These are phyloP conservation scores for Pichia manshurica DNA, from an alignment of 805 yeast genomes.

Conservation along the genomic window DNA sequence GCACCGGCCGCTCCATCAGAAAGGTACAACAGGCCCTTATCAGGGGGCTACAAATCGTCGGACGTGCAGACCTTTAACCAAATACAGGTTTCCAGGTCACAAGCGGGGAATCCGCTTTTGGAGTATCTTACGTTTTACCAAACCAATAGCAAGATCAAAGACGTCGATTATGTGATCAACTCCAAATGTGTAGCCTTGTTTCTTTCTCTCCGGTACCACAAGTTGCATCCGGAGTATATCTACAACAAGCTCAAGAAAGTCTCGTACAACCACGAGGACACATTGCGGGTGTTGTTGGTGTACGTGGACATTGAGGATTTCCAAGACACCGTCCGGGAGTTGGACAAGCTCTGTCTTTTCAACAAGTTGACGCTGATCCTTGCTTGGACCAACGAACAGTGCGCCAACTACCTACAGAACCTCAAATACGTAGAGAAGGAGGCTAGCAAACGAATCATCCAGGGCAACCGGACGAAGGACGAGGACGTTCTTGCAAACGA, in stretches of 20 bases:
- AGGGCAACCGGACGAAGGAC: slow-evolving; percentile 31
- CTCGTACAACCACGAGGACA: slow-evolving; percentile 19
- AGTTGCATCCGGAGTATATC: slow-evolving; percentile 70
- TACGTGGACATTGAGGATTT: slow-evolving; percentile 63
- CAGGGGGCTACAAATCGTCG: not conserved
- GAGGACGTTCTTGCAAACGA: slow-evolving; percentile 28
- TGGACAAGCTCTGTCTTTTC: slow-evolving; percentile 43
- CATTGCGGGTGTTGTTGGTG: slow-evolving; percentile 45
- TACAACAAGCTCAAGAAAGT: slow-evolving; percentile 45
- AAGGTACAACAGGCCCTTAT: not conserved
- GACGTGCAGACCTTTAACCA: slow-evolving; percentile 7
- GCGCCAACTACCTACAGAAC: slow-evolving; percentile 37
- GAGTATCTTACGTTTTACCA: slow-evolving; percentile 47
- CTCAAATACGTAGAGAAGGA: slow-evolving; percentile 31
- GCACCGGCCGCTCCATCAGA: not conserved
- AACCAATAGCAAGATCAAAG: slow-evolving; percentile 42
- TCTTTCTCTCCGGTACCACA: slow-evolving; percentile 65
- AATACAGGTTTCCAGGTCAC: slow-evolving; percentile 56
- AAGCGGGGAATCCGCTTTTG: slow-evolving; percentile 67
- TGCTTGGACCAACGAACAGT: slow-evolving; percentile 53
- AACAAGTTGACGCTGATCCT: slow-evolving; percentile 45
- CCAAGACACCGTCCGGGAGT: slow-evolving; percentile 41
- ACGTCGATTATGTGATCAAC: slow-evolving; percentile 61
- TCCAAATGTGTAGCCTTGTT: slow-evolving; percentile 53
- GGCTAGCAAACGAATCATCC: slow-evolving; percentile 31